Base-by-base conservation (phyloP, 164 flowering plant species). In the Chimonanthus salicifolius region DNA sequence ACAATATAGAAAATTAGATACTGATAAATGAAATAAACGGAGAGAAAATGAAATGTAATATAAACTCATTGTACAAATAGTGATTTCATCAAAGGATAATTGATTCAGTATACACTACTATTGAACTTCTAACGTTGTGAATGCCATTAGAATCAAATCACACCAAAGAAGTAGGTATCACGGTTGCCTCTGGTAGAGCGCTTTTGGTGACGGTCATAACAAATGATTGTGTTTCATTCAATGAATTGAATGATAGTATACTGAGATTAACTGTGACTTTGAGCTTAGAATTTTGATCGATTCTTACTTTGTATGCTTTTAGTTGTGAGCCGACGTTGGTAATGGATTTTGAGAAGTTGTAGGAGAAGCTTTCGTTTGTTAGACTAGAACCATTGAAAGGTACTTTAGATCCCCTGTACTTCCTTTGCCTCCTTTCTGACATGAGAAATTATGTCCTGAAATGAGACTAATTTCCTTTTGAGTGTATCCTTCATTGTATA, bases 61-160 rank as follows among this genome's bases (percentile, higher is more conserved):
- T 33, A 33, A 33, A 33, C 33, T 33, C 33, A 33, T 33, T 33
- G 33, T 33, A 33, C 1, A 1, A 33, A 33, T 33, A 33, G 33
- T 33, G 33, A 33, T 33, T 33, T 33, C 33, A 33, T 33, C 1
- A 33, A 33, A 33, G 33, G 33, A 33, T 1, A 33, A 33, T 33
- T 33, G 33, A 33, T 33, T 33, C 11, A 2, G 62, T 15, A 49
- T 74, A 71, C 4, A 81, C 86, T 60, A 87, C 88, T 78, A 90
- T 75, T 3, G 92, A 91, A 74, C 92, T 90, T 74, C 87, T 82
- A n/a, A 90, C 92, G 75, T 76, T 78, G 71, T 80, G 70, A 21
- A 71, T 63, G 0, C 90, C 91, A 81, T 91, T 20, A 20, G 21
- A 20, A 20, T 20, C 92, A 64, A 76, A 78, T 91, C 94, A 89